Percentiles rank a stretch among this genome's conserved stretches.
Conservation (phyloP, 495 filamentous ascomycete genomes). For the Podospora fimiseda region DNA sequence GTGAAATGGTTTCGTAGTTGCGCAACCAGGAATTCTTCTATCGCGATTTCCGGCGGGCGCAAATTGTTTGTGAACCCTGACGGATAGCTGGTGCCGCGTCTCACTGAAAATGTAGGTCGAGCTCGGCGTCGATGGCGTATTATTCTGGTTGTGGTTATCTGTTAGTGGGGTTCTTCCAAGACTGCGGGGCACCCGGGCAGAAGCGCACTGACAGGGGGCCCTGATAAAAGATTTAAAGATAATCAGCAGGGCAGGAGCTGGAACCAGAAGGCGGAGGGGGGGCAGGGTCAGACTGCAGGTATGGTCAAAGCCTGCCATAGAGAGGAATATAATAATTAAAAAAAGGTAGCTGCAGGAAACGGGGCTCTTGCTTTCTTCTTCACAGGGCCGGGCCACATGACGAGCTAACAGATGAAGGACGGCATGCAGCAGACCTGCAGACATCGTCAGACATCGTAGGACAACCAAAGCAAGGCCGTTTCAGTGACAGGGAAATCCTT, state of each 20-base stretch:
- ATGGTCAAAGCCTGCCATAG: background rate
- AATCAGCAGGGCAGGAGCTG: background rate
- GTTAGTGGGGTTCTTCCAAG: constrained; percentile 28
- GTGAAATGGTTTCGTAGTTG: background rate
- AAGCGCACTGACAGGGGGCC: constrained; percentile 8
- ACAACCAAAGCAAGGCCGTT: constrained; percentile 10
- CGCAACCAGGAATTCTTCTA: background rate
- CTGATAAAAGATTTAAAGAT: constrained; percentile 17
- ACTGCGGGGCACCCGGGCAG: constrained; percentile 22
- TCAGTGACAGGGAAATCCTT: constrained; percentile 13
- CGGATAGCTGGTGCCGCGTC: constrained; percentile 21
- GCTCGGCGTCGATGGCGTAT: constrained; percentile 20
- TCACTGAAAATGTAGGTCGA: constrained; percentile 12
- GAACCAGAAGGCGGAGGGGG: background rate
- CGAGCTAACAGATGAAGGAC: constrained; percentile 14
- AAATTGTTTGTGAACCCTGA: constrained; percentile 16
- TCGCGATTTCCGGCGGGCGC: background rate
- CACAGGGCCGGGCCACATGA: constrained; percentile 15
- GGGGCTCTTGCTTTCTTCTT: background rate
- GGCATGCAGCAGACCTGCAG: constrained; percentile 6
- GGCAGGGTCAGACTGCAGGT: background rate
- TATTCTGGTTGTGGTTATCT: constrained; percentile 27
- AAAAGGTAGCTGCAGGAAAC: background rate
- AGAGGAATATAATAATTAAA: background rate
- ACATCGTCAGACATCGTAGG: constrained; percentile 13